Percentiles rank a stretch among this genome's conserved stretches.
phyloP scores from a whole-genome alignment of 1,284 basidiomycete species.

The Cutaneotrichosporon sp. region DNA sequence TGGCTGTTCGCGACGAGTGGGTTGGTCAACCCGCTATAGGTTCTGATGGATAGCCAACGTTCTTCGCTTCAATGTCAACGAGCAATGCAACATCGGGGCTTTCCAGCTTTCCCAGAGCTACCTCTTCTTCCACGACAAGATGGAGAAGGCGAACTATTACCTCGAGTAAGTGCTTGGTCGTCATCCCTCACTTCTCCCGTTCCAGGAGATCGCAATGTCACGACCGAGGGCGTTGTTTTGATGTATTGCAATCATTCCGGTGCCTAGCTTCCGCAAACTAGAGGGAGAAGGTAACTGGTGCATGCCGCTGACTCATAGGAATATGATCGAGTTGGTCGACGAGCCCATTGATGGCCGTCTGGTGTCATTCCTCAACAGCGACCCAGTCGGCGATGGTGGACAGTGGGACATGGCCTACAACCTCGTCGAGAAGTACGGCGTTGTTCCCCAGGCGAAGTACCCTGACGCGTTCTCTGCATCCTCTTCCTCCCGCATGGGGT shows the following conservation, averaged over 20 bases:
- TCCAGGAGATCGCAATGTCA: no score
- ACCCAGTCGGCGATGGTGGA: slow-evolving; percentile 85
- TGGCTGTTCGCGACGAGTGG: slow-evolving; percentile 85
- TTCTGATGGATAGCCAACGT: slow-evolving; percentile 57
- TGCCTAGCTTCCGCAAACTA: background rate
- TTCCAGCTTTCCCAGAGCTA: slow-evolving; percentile 86
- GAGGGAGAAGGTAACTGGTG: no score
- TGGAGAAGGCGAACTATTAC: slow-evolving; percentile 93
- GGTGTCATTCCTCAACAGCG: slow-evolving; percentile 66
- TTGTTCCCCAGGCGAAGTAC: slow-evolving; percentile 73
- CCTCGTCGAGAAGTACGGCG: slow-evolving; percentile 69
- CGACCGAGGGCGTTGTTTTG: no score
- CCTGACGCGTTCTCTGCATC: slow-evolving; percentile 84
- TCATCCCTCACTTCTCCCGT: no score
- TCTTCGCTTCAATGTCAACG: slow-evolving; percentile 75
- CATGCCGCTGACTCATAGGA: no score
- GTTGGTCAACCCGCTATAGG: slow-evolving; percentile 8
- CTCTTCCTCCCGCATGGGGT: slow-evolving; percentile 66
- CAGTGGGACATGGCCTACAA: slow-evolving; percentile 96
- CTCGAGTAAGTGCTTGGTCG: slow-evolving; percentile 58
- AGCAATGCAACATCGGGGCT: slow-evolving; percentile 74
- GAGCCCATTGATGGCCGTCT: slow-evolving; percentile 76
- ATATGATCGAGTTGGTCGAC: slow-evolving; percentile 72
- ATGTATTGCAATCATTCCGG: background rate
- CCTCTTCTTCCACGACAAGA: slow-evolving; percentile 90